A percentile compares a stretch with the other conserved stretches of the same genome.
phyloP scores from a whole-genome alignment of 2,329 filamentous ascomycete species.

The Neofusicoccum cordaticola region DNA sequence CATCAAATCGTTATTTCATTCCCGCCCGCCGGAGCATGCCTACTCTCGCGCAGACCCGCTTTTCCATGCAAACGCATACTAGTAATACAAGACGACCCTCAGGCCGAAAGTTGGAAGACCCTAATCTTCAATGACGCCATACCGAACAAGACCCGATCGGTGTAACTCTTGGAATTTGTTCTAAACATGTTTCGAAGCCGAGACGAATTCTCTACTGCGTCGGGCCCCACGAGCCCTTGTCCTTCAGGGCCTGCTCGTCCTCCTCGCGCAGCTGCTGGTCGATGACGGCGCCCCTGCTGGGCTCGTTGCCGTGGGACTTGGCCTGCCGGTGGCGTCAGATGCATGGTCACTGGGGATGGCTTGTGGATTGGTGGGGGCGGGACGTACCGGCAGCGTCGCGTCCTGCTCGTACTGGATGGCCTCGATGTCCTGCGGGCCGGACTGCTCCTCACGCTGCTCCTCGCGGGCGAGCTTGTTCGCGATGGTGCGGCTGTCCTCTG shows the following conservation, averaged over 20 bases:
- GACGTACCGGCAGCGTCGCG: slow-evolving; percentile 48
- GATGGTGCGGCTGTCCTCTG: slow-evolving; percentile 69
- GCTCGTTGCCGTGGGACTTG: slow-evolving; percentile 68
- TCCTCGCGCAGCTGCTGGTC: slow-evolving; percentile 67
- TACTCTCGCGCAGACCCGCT: too few species aligned
- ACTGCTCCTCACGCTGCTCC: slow-evolving; percentile 50
- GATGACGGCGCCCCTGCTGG: slow-evolving; percentile 68
- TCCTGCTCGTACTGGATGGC: slow-evolving; percentile 53
- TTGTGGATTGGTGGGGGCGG: too few species aligned
- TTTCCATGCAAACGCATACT: neutral
- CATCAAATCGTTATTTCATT: slow-evolving; percentile 5
- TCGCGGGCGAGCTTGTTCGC: slow-evolving; percentile 68
- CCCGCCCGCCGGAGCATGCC: neutral
- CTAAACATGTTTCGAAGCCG: neutral
- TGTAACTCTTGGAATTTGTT: neutral
- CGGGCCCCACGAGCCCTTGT: slow-evolving; percentile 51
- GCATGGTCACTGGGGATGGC: too few species aligned
- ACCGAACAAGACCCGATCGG: neutral
- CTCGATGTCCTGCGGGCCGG: slow-evolving; percentile 36
- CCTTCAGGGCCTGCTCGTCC: slow-evolving; percentile 62
- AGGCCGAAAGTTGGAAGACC: too few species aligned
- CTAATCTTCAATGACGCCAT: neutral
- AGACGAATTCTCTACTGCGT: neutral
- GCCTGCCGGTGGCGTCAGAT: slow-evolving; percentile 35
- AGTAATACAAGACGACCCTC: neutral